Percentiles rank a stretch among this genome's conserved stretches.
These are phyloP conservation scores for Solanum clarkiae DNA, from an alignment of 257 asterid genomes.

Conservation along the genomic window DNA sequence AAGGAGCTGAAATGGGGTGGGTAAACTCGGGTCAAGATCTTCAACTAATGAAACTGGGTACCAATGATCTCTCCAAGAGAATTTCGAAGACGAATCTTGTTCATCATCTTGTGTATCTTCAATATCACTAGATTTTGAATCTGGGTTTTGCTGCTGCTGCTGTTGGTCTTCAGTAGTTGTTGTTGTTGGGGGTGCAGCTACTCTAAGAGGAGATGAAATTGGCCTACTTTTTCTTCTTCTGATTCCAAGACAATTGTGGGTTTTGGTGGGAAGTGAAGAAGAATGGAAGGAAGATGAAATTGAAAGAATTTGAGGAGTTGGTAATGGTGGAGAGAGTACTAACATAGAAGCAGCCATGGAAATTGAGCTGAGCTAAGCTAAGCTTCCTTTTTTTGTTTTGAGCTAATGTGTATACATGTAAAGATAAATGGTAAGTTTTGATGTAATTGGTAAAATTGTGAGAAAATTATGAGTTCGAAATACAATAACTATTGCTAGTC, in stretches of 20 bases:
- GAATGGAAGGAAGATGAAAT: background rate
- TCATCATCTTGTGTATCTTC: slow-evolving; percentile 24
- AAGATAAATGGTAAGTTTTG: too few species aligned
- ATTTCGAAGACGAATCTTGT: slow-evolving; percentile 40
- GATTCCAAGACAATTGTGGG: slow-evolving; percentile 1
- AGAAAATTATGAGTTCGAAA: too few species aligned
- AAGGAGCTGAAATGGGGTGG: slow-evolving; percentile 90
- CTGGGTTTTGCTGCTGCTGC: background rate
- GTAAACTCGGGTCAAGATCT: slow-evolving; percentile 70
- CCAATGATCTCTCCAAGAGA: slow-evolving; percentile 96
- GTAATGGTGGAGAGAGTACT: background rate
- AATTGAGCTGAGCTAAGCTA: background rate
- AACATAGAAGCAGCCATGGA: background rate
- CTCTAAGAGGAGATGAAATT: slow-evolving; percentile 22
- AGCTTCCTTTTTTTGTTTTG: background rate
- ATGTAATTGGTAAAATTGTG: too few species aligned
- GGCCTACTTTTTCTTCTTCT: background rate
- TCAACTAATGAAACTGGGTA: slow-evolving; percentile 90
- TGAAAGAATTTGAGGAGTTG: background rate
- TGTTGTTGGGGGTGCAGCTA: slow-evolving; percentile 56
- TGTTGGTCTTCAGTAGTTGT: slow-evolving; percentile 14
- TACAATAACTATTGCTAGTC: too few species aligned
- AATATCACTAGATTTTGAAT: background rate
- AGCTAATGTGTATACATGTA: background rate
- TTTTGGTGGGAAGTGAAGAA: slow-evolving; percentile 4